Percentiles rank a stretch among this genome's conserved stretches.
Evolutionary conservation across 2,329 filamentous ascomycete genomes (phyloP).

Genomic region (Lomentospora prolificans): DNA sequence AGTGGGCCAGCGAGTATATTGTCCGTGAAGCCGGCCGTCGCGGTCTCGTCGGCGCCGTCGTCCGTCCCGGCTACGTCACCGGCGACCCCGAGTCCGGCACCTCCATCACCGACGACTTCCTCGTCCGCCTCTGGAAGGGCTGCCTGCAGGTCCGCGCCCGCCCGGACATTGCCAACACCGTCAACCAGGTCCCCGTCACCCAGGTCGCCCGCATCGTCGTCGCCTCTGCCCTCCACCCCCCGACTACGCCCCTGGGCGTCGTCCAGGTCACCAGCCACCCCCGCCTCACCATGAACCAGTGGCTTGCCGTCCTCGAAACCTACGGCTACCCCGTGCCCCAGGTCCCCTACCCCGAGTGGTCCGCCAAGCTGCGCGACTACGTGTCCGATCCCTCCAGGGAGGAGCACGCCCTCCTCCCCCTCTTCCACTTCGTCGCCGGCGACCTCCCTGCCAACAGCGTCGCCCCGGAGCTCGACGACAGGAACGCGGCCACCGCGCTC

Average conservation of each 20-base stretch:
- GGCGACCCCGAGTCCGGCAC: slow-evolving; percentile 63
- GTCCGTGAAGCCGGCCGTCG: slow-evolving; percentile 68
- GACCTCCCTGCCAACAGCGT: slow-evolving; percentile 59
- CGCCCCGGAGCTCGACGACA: slow-evolving; percentile 57
- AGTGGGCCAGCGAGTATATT: slow-evolving; percentile 69
- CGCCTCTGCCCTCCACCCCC: slow-evolving; percentile 58
- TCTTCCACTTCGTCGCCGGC: slow-evolving; percentile 62
- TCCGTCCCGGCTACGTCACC: slow-evolving; percentile 78
- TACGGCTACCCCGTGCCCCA: slow-evolving; percentile 66
- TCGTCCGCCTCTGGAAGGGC: slow-evolving; percentile 78
- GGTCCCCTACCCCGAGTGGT: slow-evolving; percentile 61
- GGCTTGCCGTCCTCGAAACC: slow-evolving; percentile 55
- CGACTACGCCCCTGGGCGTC: slow-evolving; percentile 34
- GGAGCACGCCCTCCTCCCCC: slow-evolving; percentile 37
- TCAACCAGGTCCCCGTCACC: slow-evolving; percentile 81
- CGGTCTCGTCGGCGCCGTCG: slow-evolving; percentile 64
- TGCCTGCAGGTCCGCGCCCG: slow-evolving; percentile 68
- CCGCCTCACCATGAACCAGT: slow-evolving; percentile 67
- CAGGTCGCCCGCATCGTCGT: slow-evolving; percentile 76
- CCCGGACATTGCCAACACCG: slow-evolving; percentile 72
- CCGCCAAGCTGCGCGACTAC: slow-evolving; percentile 30
- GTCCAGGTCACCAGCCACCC: slow-evolving; percentile 74
- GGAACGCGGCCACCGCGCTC: slow-evolving; percentile 49
- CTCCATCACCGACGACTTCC: slow-evolving; percentile 79
- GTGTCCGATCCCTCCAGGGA: slow-evolving; percentile 19